Percentiles rank a stretch among this genome's conserved stretches.
These are phyloP conservation scores for Daldinia sp. DNA, from an alignment of 2,329 filamentous ascomycete genomes.

Conservation along the genomic window DNA sequence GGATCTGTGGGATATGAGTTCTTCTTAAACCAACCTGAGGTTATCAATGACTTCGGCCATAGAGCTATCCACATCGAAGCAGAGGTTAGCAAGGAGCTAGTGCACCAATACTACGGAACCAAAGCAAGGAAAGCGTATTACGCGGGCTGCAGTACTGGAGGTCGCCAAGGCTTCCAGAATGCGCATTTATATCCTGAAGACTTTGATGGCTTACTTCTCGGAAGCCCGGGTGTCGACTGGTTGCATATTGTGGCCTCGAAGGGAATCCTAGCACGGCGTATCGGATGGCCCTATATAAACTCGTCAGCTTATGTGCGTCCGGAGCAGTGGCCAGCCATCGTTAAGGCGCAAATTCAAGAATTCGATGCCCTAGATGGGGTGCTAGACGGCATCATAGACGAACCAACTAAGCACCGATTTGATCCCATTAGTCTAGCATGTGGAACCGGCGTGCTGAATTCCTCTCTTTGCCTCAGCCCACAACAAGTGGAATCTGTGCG, in stretches of 20 bases:
- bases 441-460: neutral
- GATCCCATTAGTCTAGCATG: neutral
- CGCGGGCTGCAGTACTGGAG: slow-evolving; percentile 65
- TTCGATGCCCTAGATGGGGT: slow-evolving; percentile 2
- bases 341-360: neutral
- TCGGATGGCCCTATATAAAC: neutral
- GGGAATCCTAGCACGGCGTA: slow-evolving; percentile 55
- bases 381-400: neutral
- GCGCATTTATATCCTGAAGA: slow-evolving; percentile 60
- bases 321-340: slow-evolving; percentile 1
- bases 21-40: slow-evolving; percentile 48
- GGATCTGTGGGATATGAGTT: slow-evolving; percentile 48
- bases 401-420: neutral
- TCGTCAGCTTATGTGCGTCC: neutral
- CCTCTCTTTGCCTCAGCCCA: neutral
- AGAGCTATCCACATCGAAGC: slow-evolving; percentile 50
- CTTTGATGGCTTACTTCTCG: slow-evolving; percentile 62
- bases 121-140: slow-evolving; percentile 60
- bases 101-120: slow-evolving; percentile 57
- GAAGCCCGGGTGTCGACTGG: slow-evolving; percentile 52
- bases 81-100: slow-evolving; percentile 59
- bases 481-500: neutral
- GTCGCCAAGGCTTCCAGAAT: slow-evolving; percentile 58
- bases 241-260: slow-evolving; percentile 53
- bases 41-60: slow-evolving; percentile 47